These are phyloP conservation scores for Rosa multiflora DNA, from an alignment of 306 rosid species.

Conservation along the genomic window DNA sequence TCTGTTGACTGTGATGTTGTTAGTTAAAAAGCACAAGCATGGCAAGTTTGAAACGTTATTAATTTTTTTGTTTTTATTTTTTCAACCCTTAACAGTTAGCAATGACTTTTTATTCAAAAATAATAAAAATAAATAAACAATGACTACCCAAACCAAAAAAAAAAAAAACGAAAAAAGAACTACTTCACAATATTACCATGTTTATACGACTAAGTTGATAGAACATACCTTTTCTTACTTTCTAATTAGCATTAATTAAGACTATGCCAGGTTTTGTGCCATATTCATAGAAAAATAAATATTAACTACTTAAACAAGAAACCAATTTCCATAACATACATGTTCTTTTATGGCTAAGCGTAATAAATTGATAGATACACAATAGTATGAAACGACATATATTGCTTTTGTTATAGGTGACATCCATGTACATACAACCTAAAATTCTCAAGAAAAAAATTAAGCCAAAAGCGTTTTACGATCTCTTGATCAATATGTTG, in stretches of 20 bases:
- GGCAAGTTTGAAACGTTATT: conserved; percentile 35
- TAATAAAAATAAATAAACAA: neutral
- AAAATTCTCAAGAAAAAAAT: too few relatives aligned
- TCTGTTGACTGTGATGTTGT: neutral
- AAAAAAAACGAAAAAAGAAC: neutral
- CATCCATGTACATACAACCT: too few relatives aligned
- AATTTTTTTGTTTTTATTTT: conserved; percentile 20
- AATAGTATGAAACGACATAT: too few relatives aligned
- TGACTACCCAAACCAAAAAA: too few relatives aligned
- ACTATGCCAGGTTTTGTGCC: neutral
- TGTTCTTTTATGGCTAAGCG: too few relatives aligned
- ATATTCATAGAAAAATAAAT: neutral
- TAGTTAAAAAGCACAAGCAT: conserved; percentile 11
- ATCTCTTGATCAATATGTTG: too few relatives aligned
- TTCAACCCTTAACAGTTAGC: conserved; percentile 12
- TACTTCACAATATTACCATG: neutral
- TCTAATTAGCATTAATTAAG: neutral
- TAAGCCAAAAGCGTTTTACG: too few relatives aligned
- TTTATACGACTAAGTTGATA: neutral
- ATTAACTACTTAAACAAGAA: neutral
- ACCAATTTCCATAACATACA: neutral
- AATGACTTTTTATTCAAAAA: conserved; percentile 18
- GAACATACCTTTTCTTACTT: too few relatives aligned
- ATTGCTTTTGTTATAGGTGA: too few relatives aligned
- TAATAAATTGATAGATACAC: too few relatives aligned